Percentiles rank a stretch among this genome's conserved stretches.
These are phyloP conservation scores for Penicillium desertorum DNA, from an alignment of 495 filamentous ascomycete genomes.

Conservation along the genomic window DNA sequence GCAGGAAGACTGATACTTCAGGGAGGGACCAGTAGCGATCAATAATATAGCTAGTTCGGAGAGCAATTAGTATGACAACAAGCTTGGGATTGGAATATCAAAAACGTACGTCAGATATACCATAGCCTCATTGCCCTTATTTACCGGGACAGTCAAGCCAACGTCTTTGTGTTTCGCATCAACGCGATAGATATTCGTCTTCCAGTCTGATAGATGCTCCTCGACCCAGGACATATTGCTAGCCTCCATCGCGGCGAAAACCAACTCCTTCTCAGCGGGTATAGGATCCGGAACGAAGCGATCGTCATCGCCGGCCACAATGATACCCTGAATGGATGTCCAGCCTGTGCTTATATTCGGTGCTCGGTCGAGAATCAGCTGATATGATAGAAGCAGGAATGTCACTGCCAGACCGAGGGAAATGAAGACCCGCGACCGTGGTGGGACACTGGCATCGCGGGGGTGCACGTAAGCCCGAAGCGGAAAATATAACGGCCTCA, in stretches of 20 bases:
- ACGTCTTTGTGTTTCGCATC: slow-evolving; percentile 39
- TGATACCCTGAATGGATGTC: slow-evolving; percentile 1
- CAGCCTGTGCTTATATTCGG: slow-evolving; percentile 7
- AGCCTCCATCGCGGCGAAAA: slow-evolving; percentile 26
- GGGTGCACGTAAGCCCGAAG: not conserved
- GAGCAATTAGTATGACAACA: not conserved
- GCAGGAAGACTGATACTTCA: slow-evolving; percentile 46
- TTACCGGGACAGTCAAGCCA: slow-evolving; percentile 45
- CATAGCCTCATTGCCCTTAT: slow-evolving; percentile 66
- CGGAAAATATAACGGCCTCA: slow-evolving; percentile 6
- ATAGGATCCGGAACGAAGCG: not conserved
- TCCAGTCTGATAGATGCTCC: slow-evolving; percentile 38
- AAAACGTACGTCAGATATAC: slow-evolving; percentile 55
- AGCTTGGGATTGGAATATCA: not conserved
- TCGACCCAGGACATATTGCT: slow-evolving; percentile 35
- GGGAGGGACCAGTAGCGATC: slow-evolving; percentile 48
- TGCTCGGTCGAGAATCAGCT: slow-evolving; percentile 22
- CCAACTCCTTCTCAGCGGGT: slow-evolving; percentile 25
- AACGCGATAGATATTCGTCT: slow-evolving; percentile 49
- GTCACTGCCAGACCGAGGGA: slow-evolving; percentile 20
- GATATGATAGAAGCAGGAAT: slow-evolving; percentile 25
- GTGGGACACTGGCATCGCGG: slow-evolving; percentile 7
- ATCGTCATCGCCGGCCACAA: not conserved
- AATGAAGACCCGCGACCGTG: slow-evolving; percentile 17
- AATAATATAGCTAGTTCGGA: slow-evolving; percentile 38